Conservation (phyloP, 2,329 filamentous ascomycete species). For the Fusarium kyushuense region DNA sequence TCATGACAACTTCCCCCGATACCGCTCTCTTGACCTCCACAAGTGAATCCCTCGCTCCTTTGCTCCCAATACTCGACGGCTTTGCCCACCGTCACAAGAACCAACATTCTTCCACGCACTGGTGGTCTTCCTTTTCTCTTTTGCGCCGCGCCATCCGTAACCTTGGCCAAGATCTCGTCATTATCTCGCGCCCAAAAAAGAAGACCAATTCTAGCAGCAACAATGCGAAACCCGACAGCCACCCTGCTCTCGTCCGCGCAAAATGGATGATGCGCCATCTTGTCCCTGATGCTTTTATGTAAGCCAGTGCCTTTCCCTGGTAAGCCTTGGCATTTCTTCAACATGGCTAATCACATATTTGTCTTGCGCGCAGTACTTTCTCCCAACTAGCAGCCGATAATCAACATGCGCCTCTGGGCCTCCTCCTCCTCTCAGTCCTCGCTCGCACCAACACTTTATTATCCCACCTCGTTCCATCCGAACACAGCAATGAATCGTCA, state of each 20-base stretch:
- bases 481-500: constrained; percentile 7
- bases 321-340: not conserved
- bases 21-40: constrained; percentile 27
- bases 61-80: constrained; percentile 72
- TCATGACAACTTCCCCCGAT: constrained; percentile 25
- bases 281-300: constrained; percentile 55
- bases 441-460: constrained; percentile 67
- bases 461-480: constrained; percentile 49
- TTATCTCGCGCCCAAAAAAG: constrained; percentile 24
- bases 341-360: constrained; percentile 10
- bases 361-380: constrained; percentile 64
- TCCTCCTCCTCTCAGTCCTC: constrained; percentile 74
- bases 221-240: constrained; percentile 12
- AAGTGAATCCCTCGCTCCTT: constrained; percentile 52
- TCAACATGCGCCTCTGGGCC: constrained; percentile 78
- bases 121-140: constrained; percentile 81
- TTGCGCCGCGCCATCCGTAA: constrained; percentile 74
- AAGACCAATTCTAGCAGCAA: constrained; percentile 16
- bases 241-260: constrained; percentile 41
- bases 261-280: constrained; percentile 50
- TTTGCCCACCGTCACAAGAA: constrained; percentile 89
- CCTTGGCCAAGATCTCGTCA: constrained; percentile 56
- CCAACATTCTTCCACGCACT: constrained; percentile 84
- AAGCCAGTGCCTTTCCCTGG: constrained; percentile 26
- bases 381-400: constrained; percentile 77